These are phyloP conservation scores for Fusarium sp. DNA, from an alignment of 2,329 filamentous ascomycete genomes.

Conservation along the genomic window DNA sequence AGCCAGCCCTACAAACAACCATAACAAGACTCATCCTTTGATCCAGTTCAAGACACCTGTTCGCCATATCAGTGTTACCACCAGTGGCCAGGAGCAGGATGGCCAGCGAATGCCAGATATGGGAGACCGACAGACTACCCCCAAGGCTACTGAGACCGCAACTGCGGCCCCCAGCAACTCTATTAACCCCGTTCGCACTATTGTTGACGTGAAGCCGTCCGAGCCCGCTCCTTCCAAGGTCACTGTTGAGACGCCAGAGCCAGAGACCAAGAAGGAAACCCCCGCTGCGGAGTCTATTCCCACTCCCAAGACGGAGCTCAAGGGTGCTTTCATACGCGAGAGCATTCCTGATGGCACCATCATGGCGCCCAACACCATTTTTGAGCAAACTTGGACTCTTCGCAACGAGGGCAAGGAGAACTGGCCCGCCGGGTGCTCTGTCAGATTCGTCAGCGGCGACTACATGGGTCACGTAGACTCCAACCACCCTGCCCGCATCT, in stretches of 20 bases:
- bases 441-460: constrained; percentile 93
- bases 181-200: constrained; percentile 73
- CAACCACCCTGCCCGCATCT: constrained; percentile 80
- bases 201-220: constrained; percentile 77
- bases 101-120: constrained; percentile 75
- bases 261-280: constrained; percentile 46
- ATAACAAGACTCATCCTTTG: constrained; percentile 96
- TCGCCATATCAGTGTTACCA: constrained; percentile 87
- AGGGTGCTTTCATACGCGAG: constrained; percentile 80
- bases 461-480: constrained; percentile 95
- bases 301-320: constrained; percentile 53
- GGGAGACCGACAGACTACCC: constrained; percentile 71
- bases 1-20: constrained; percentile 82
- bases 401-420: constrained; percentile 82
- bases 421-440: constrained; percentile 91
- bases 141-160: constrained; percentile 63
- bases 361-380: constrained; percentile 77
- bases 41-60: constrained; percentile 98
- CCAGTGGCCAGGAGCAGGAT: constrained; percentile 80
- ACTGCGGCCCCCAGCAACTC: constrained; percentile 61
- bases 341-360: constrained; percentile 82
- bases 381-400: constrained; percentile 92
- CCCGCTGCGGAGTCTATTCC: constrained; percentile 39
- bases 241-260: constrained; percentile 15
- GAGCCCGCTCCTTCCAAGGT: constrained; percentile 52